Percentiles rank a stretch among this genome's conserved stretches.
These are phyloP conservation scores for Botryotinia convoluta DNA, from an alignment of 2,329 filamentous ascomycete genomes.

Conservation along the genomic window DNA sequence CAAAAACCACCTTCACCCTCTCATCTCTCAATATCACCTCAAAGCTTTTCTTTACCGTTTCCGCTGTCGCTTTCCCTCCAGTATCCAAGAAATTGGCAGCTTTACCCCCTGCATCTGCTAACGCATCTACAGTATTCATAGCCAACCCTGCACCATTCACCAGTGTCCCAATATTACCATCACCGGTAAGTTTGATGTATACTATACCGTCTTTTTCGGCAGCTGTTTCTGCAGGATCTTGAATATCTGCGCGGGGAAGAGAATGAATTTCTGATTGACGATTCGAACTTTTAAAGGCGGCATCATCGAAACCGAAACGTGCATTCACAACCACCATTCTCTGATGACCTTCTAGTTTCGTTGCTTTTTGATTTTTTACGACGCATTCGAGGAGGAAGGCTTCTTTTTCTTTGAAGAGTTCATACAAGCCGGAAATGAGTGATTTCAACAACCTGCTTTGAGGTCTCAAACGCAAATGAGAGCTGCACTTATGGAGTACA, in stretches of 20 bases:
- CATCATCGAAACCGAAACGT: slow-evolving; percentile 67
- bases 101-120: slow-evolving; percentile 63
- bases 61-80: slow-evolving; percentile 80
- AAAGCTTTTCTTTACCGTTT: slow-evolving; percentile 77
- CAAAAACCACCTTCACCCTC: slow-evolving; percentile 69
- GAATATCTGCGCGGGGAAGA: slow-evolving; percentile 50
- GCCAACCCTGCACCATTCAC: slow-evolving; percentile 88
- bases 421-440: slow-evolving; percentile 50
- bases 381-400: slow-evolving; percentile 59
- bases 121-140: slow-evolving; percentile 86
- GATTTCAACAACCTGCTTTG: slow-evolving; percentile 37
- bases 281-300: slow-evolving; percentile 60
- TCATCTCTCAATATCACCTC: slow-evolving; percentile 68
- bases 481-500: slow-evolving; percentile 43
- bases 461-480: slow-evolving; percentile 44
- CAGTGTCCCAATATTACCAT: slow-evolving; percentile 71
- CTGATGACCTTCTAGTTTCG: slow-evolving; percentile 20
- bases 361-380: slow-evolving; percentile 37
- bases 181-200: slow-evolving; percentile 61
- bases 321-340: slow-evolving; percentile 52
- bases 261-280: slow-evolving; percentile 60
- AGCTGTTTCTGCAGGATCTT: slow-evolving; percentile 57
- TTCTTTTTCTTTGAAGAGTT: slow-evolving; percentile 62
- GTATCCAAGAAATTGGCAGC: slow-evolving; percentile 87
- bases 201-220: slow-evolving; percentile 73